Evolutionary conservation across 768 basidiomycete species (phyloP).

Genomic region (Tricholoma terreum): DNA sequence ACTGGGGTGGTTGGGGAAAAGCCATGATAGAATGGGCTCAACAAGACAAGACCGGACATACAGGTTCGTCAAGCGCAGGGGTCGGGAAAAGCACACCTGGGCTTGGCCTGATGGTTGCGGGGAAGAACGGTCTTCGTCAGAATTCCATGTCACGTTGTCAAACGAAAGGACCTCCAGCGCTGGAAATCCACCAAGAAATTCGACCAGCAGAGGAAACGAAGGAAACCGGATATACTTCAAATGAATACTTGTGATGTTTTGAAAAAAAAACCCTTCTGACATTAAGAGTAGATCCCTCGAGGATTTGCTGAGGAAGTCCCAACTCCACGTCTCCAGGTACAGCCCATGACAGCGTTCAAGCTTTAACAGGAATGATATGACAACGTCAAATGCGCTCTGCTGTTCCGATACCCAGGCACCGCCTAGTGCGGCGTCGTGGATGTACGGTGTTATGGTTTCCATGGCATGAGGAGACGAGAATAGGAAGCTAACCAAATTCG

Average conservation of each 20-base stretch:
- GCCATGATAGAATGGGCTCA: slow-evolving; percentile 28
- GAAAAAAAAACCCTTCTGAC: slow-evolving; percentile 39
- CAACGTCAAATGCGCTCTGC: slow-evolving; percentile 12
- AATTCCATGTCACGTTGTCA: slow-evolving; percentile 48
- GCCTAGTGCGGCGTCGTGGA: slow-evolving; percentile 28
- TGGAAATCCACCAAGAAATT: slow-evolving; percentile 48
- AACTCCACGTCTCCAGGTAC: slow-evolving; percentile 24
- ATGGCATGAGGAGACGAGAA: slow-evolving; percentile 24
- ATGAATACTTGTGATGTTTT: slow-evolving; percentile 48
- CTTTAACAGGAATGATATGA: slow-evolving; percentile 18
- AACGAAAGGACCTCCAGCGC: slow-evolving; percentile 42
- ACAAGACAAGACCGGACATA: slow-evolving; percentile 27
- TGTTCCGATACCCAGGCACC: slow-evolving; percentile 22
- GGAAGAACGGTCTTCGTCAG: slow-evolving; percentile 28
- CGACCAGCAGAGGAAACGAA: slow-evolving; percentile 46
- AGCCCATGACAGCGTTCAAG: slow-evolving; percentile 18
- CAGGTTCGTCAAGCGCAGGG: slow-evolving; percentile 33
- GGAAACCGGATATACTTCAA: slow-evolving; percentile 28
- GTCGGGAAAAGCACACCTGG: background rate
- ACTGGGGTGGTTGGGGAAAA: slow-evolving; percentile 18
- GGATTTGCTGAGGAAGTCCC: slow-evolving; percentile 30
- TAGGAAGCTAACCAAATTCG: slow-evolving; percentile 24
- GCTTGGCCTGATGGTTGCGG: slow-evolving; percentile 14
- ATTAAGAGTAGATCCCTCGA: slow-evolving; percentile 33
- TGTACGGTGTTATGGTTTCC: slow-evolving; percentile 24